Evolutionary conservation across 2,329 filamentous ascomycete species (phyloP).

Genomic region (Hypoxylon sp.): DNA sequence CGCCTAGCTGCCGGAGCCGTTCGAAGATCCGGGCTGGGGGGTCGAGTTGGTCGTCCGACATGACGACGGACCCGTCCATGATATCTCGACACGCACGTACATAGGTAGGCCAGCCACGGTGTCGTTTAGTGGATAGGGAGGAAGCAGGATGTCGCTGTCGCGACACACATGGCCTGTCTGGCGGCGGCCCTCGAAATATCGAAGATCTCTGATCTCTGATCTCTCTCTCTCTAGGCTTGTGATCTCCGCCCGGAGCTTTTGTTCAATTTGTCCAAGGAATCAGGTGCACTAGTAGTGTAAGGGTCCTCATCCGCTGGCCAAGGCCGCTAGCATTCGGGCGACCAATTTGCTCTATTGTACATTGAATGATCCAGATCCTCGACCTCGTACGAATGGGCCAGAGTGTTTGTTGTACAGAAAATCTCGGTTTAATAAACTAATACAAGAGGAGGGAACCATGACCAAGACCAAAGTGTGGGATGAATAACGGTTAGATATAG

Average conservation of each 20-base stretch:
- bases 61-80: slow-evolving; percentile 67
- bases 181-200: slow-evolving; percentile 24
- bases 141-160: slow-evolving; percentile 37
- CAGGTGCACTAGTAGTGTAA: slow-evolving; percentile 40
- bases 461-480: slow-evolving; percentile 5
- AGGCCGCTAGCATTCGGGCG: slow-evolving; percentile 28
- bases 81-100: slow-evolving; percentile 41
- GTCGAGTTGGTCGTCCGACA: slow-evolving; percentile 70
- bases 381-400: slow-evolving; percentile 30
- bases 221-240: slow-evolving; percentile 6
- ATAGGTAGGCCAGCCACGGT: slow-evolving; percentile 43
- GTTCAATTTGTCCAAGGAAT: slow-evolving; percentile 34
- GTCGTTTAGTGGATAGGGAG: slow-evolving; percentile 27
- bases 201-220: slow-evolving; percentile 1
- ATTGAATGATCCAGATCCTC: slow-evolving; percentile 30
- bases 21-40: slow-evolving; percentile 80
- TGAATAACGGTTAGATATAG: slow-evolving; percentile 13
- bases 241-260: slow-evolving; percentile 42
- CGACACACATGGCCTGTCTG: slow-evolving; percentile 43
- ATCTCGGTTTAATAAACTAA: slow-evolving; percentile 33
- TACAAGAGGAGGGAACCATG: slow-evolving; percentile 11
- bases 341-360: slow-evolving; percentile 35
- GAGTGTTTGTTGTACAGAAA: slow-evolving; percentile 25
- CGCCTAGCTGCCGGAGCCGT: slow-evolving; percentile 78
- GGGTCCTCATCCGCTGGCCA: slow-evolving; percentile 30